Percentiles rank a stretch among this genome's conserved stretches.
These are phyloP conservation scores for Corynascus novoguineensis DNA, from an alignment of 495 filamentous ascomycete species.

Conservation along the genomic window DNA sequence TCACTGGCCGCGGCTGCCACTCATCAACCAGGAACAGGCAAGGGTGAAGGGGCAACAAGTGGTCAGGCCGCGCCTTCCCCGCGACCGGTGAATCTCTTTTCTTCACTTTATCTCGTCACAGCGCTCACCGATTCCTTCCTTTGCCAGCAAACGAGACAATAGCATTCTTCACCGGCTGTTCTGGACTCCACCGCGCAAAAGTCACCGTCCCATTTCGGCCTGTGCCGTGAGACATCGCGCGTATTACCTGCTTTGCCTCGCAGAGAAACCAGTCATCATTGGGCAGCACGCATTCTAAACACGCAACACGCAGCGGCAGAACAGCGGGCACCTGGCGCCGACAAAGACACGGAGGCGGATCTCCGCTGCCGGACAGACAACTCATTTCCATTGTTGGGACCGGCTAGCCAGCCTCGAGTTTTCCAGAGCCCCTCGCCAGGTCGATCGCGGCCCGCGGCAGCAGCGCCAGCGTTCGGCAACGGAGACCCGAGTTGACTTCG, in stretches of 20 bases:
- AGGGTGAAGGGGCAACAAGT: slow-evolving; percentile 12
- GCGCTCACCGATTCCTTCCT: slow-evolving; percentile 31
- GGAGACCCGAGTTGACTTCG: background rate
- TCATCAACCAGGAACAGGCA: slow-evolving; percentile 12
- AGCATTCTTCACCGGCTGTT: slow-evolving; percentile 22
- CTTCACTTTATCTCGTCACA: slow-evolving; percentile 27
- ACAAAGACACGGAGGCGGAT: background rate
- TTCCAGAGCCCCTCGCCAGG: background rate
- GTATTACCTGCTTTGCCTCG: slow-evolving; percentile 7
- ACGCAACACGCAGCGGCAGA: background rate
- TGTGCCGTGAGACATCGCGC: slow-evolving; percentile 24
- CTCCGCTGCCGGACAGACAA: background rate
- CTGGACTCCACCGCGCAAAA: slow-evolving; percentile 26
- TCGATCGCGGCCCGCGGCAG: background rate
- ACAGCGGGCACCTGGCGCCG: slow-evolving; percentile 8
- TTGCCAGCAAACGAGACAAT: slow-evolving; percentile 21
- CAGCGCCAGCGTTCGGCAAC: background rate
- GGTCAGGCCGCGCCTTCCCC: slow-evolving; percentile 25
- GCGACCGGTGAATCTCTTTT: slow-evolving; percentile 32
- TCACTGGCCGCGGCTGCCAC: slow-evolving; percentile 11
- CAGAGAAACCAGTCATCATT: slow-evolving; percentile 3
- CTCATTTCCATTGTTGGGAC: background rate
- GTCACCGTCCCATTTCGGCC: slow-evolving; percentile 14
- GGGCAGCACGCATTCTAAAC: background rate
- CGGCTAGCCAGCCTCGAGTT: background rate